phyloP scores from a whole-genome alignment of 106 monocot genomes.

The Hemerocallis citrina region DNA sequence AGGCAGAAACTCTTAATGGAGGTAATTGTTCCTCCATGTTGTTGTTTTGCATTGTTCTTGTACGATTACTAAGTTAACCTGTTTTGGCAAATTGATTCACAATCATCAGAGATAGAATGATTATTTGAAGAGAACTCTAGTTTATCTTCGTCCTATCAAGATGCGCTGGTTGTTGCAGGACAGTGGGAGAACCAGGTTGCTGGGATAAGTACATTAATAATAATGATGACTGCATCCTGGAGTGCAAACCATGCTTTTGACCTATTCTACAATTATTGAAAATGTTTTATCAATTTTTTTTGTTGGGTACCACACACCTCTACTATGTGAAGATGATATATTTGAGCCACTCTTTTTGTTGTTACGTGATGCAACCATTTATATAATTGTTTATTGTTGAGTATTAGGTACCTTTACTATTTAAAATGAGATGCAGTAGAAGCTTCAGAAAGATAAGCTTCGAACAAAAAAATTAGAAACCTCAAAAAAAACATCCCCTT shows the following conservation, averaged over 20 bases:
- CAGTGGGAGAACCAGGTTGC: constrained; percentile 30
- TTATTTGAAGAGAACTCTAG: constrained; percentile 25
- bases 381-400: too few relatives aligned
- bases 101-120: constrained; percentile 29
- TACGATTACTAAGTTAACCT: neutral
- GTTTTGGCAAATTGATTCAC: constrained; percentile 57
- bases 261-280: too few relatives aligned
- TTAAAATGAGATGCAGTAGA: too few relatives aligned
- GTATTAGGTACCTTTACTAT: too few relatives aligned
- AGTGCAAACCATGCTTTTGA: neutral
- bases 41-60: constrained; percentile 1
- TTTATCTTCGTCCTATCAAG: constrained; percentile 15
- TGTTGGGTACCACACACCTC: too few relatives aligned
- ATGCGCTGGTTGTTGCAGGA: constrained; percentile 11
- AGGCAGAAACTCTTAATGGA: constrained; percentile 82
- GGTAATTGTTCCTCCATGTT: constrained; percentile 28
- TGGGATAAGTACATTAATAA: neutral
- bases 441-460: too few relatives aligned
- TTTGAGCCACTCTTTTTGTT: too few relatives aligned
- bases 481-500: too few relatives aligned
- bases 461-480: too few relatives aligned
- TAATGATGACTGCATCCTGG: neutral
- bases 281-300: too few relatives aligned
- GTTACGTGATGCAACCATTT: too few relatives aligned
- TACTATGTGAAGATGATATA: too few relatives aligned